A percentile compares a stretch with the other conserved stretches of the same genome.
Conservation (phyloP, 2,329 filamentous ascomycete species). For the Trichoderma pleuroti region DNA sequence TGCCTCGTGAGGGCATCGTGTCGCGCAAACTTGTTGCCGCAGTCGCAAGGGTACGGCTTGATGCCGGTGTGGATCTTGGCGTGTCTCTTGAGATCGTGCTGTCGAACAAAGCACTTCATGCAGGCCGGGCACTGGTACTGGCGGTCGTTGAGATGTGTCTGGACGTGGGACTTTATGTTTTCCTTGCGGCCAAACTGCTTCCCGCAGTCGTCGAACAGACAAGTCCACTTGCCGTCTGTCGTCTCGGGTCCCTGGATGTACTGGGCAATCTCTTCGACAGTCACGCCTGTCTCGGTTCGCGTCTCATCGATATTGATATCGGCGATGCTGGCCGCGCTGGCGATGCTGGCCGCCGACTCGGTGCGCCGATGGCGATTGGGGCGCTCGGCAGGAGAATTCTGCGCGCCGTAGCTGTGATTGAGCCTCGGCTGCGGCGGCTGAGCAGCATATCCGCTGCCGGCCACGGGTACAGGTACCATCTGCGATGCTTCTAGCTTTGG, state of each 20-base stretch:
- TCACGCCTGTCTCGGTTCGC: conserved; percentile 77
- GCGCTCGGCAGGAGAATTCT: conserved; percentile 22
- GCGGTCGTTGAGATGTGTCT: conserved; percentile 94
- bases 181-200: conserved; percentile 96
- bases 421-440: conserved; percentile 29
- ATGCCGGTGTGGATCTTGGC: conserved; percentile 96
- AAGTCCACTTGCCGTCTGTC: conserved; percentile 74
- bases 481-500: conserved; percentile 44
- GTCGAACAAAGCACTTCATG: conserved; percentile 91
- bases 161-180: conserved; percentile 97
- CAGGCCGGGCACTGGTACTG: conserved; percentile 94
- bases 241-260: conserved; percentile 71
- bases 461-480: conserved; percentile 43
- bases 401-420: conserved; percentile 14
- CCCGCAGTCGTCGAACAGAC: conserved; percentile 71
- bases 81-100: conserved; percentile 95
- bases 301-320: conserved; percentile 63
- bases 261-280: conserved; percentile 74
- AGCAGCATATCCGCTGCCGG: conserved; percentile 38
- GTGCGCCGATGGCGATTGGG: conserved; percentile 49
- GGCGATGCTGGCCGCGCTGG: conserved; percentile 57
- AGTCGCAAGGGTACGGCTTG: conserved; percentile 92
- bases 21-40: conserved; percentile 89
- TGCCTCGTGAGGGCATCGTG: conserved; percentile 95
- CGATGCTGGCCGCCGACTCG: conserved; percentile 57